Conservation (phyloP, 352 stramenopile species). For the Thraustochytrium striatum region DNA sequence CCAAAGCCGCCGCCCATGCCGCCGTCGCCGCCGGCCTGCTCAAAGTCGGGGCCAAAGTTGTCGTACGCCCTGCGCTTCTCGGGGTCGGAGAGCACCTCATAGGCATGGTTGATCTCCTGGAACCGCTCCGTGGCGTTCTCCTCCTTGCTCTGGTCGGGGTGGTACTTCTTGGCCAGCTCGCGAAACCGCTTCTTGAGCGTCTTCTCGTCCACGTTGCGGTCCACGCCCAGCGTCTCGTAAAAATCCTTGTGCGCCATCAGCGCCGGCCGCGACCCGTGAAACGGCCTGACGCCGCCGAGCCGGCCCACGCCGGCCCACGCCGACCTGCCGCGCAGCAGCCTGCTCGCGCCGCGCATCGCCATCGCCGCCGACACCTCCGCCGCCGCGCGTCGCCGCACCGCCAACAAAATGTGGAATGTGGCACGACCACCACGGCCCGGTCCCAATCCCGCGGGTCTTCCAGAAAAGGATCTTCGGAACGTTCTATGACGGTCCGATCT, state of each 20-base stretch:
- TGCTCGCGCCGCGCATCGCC: no score
- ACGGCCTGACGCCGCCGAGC: no score
- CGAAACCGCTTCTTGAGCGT: conserved; percentile 53
- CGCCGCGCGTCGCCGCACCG: no score
- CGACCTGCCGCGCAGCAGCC: no score
- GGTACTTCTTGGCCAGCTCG: conserved; percentile 63
- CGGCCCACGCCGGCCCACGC: no score
- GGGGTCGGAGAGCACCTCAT: conserved; percentile 85
- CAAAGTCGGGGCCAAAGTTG: conserved; percentile 70
- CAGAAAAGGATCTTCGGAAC: no score
- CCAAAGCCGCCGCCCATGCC: conserved; percentile 56
- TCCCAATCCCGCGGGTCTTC: no score
- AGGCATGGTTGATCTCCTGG: conserved; percentile 87
- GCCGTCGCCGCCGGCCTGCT: conserved; percentile 26
- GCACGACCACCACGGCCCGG: no score
- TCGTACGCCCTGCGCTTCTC: conserved; percentile 86
- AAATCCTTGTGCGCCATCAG: conserved; percentile 41
- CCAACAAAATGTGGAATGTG: no score
- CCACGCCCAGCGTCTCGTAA: conserved; percentile 50
- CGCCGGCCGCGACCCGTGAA: not conserved
- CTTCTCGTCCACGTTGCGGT: conserved; percentile 8
- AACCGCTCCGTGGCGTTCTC: conserved; percentile 83
- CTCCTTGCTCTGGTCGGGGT: conserved; percentile 70
- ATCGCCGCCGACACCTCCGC: no score
- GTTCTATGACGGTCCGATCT: no score